These are phyloP conservation scores for Paramecium octaurelia DNA, from an alignment of 73 alveolate species.

Conservation along the genomic window DNA sequence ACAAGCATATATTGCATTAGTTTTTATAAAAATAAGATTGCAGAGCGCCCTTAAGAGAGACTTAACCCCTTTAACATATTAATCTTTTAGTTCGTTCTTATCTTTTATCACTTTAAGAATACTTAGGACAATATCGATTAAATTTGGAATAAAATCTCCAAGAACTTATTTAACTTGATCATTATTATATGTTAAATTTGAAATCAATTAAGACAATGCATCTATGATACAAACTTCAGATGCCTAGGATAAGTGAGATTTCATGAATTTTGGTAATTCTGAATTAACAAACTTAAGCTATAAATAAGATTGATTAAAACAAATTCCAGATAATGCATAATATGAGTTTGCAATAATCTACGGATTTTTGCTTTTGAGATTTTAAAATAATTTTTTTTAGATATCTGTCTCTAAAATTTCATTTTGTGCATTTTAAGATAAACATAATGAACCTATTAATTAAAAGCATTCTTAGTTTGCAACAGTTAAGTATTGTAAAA, in stretches of 20 bases:
- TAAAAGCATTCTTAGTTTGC: not conserved
- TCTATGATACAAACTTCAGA: not conserved
- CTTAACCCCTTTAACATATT: not conserved
- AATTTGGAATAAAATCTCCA: not conserved
- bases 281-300: not conserved
- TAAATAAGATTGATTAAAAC: not conserved
- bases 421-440: not conserved
- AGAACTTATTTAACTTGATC: not conserved
- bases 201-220: not conserved
- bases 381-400: not conserved
- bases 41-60: not conserved
- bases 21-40: not conserved
- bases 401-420: not conserved
- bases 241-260: not conserved
- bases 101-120: not conserved
- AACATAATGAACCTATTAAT: not conserved
- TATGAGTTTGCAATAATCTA: not conserved
- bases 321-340: not conserved
- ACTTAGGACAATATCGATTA: not conserved
- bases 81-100: not conserved
- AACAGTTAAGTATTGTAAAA: not conserved
- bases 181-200: not conserved
- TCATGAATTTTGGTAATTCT: not conserved
- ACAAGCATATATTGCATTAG: not conserved
- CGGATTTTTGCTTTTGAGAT: not conserved